These are phyloP conservation scores for Gentiana macrophylla DNA, from an alignment of 257 asterid species.

Conservation along the genomic window DNA sequence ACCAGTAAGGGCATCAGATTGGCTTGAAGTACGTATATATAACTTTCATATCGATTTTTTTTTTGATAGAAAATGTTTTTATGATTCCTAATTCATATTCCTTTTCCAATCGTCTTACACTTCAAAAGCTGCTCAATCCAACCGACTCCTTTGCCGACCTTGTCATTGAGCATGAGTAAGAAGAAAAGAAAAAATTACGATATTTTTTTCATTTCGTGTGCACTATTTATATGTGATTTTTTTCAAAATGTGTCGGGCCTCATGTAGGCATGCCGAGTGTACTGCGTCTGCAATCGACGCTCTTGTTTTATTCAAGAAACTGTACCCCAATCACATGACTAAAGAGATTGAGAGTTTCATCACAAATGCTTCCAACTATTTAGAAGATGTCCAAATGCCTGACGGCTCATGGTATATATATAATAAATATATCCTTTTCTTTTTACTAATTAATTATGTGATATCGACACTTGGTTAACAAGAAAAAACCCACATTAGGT, in stretches of 20 bases:
- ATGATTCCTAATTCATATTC: too few relatives aligned
- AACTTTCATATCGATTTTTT: too few relatives aligned
- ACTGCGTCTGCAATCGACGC: slow-evolving; percentile 26
- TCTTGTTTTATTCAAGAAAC: slow-evolving; percentile 12
- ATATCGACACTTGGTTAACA: background rate
- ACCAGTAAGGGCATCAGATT: slow-evolving; percentile 74
- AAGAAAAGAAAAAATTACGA: background rate
- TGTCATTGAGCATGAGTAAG: slow-evolving; percentile 22
- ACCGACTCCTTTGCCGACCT: slow-evolving; percentile 22
- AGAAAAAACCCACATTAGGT: slow-evolving; percentile 5
- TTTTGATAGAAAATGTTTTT: too few relatives aligned
- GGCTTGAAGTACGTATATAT: slow-evolving; percentile 47
- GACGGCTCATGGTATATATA: slow-evolving; percentile 25
- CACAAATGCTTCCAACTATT: slow-evolving; percentile 8
- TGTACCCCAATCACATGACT: slow-evolving; percentile 16
- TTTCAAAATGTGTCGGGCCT: background rate
- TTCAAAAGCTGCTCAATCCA: slow-evolving; percentile 1
- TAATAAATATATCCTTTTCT: background rate
- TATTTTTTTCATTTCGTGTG: background rate
- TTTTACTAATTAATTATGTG: background rate
- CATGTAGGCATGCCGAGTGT: slow-evolving; percentile 22
- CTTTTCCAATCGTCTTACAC: slow-evolving; percentile 7
- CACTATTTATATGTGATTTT: background rate
- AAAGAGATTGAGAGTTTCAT: slow-evolving; percentile 16
- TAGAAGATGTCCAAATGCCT: slow-evolving; percentile 18